Percentiles rank a stretch among this genome's conserved stretches.
phyloP scores from a whole-genome alignment of 2,329 filamentous ascomycete genomes.

The Fusarium pseudograminearum region DNA sequence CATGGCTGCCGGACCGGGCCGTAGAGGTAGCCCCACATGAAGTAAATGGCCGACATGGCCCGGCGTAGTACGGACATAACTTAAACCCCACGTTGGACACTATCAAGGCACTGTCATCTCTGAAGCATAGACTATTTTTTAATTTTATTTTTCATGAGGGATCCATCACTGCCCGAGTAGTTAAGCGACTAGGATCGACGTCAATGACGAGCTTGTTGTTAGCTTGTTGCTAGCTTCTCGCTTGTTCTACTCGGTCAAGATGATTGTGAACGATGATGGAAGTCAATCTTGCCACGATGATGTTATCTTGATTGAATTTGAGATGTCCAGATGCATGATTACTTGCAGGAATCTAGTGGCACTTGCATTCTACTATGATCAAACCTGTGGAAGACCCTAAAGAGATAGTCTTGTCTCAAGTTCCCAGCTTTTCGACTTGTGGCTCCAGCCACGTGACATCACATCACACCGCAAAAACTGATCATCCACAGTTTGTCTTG shows the following conservation, averaged over 20 bases:
- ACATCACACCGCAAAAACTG: slow-evolving; percentile 46
- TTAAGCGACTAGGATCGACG: background rate
- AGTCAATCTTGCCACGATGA: slow-evolving; percentile 21
- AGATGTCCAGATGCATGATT: slow-evolving; percentile 3
- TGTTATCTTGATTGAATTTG: background rate
- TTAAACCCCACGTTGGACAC: slow-evolving; percentile 22
- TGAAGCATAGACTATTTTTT: background rate
- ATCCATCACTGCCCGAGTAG: slow-evolving; percentile 1
- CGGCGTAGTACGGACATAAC: slow-evolving; percentile 20
- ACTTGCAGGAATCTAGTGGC: slow-evolving; percentile 10
- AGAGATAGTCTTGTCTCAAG: slow-evolving; percentile 16
- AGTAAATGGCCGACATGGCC: slow-evolving; percentile 25
- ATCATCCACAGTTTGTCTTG: slow-evolving; percentile 29
- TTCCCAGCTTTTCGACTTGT: slow-evolving; percentile 5
- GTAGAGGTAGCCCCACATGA: slow-evolving; percentile 33
- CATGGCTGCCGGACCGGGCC: slow-evolving; percentile 45
- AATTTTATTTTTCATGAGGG: background rate
- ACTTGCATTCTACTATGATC: background rate
- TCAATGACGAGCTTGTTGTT: slow-evolving; percentile 3
- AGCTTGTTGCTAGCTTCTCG: background rate
- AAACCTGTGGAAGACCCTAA: background rate
- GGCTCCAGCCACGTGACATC: slow-evolving; percentile 46
- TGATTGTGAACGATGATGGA: background rate
- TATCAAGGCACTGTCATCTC: background rate
- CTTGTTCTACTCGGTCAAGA: background rate